Conservation (phyloP, 2,329 filamentous ascomycete genomes). For the Penicillium sp. region DNA sequence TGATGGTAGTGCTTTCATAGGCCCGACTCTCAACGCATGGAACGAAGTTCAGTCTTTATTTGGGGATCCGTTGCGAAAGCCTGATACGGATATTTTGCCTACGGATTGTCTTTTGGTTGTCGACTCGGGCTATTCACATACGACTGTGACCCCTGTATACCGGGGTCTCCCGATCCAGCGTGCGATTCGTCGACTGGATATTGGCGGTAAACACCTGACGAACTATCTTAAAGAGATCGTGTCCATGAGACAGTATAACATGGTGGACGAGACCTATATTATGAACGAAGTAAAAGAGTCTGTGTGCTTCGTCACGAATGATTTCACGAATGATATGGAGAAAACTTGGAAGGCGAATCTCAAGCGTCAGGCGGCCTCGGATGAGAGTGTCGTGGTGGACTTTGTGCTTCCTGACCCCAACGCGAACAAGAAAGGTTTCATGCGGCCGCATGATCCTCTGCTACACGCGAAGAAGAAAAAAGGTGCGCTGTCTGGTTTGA, state of each 20-base stretch:
- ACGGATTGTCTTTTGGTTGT: slow-evolving; percentile 85
- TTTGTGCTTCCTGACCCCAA: slow-evolving; percentile 88
- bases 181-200: slow-evolving; percentile 80
- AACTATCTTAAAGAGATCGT: slow-evolving; percentile 90
- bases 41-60: slow-evolving; percentile 75
- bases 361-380: slow-evolving; percentile 31
- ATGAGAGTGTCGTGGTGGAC: slow-evolving; percentile 71
- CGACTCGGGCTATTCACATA: slow-evolving; percentile 91
- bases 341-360: slow-evolving; percentile 79
- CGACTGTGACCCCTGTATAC: slow-evolving; percentile 84
- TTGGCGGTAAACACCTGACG: slow-evolving; percentile 90
- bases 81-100: slow-evolving; percentile 53
- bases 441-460: slow-evolving; percentile 76
- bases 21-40: slow-evolving; percentile 77
- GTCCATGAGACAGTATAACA: slow-evolving; percentile 89
- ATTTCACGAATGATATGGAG: slow-evolving; percentile 80
- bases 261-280: slow-evolving; percentile 90
- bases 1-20: slow-evolving; percentile 45
- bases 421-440: slow-evolving; percentile 65
- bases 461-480: slow-evolving; percentile 59
- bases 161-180: slow-evolving; percentile 78
- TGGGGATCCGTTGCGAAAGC: slow-evolving; percentile 58
- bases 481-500: slow-evolving; percentile 51
- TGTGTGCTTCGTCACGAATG: slow-evolving; percentile 77
- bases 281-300: slow-evolving; percentile 96